phyloP scores from a whole-genome alignment of 2,329 filamentous ascomycete genomes.

The Trichoderma citrinoviride region DNA sequence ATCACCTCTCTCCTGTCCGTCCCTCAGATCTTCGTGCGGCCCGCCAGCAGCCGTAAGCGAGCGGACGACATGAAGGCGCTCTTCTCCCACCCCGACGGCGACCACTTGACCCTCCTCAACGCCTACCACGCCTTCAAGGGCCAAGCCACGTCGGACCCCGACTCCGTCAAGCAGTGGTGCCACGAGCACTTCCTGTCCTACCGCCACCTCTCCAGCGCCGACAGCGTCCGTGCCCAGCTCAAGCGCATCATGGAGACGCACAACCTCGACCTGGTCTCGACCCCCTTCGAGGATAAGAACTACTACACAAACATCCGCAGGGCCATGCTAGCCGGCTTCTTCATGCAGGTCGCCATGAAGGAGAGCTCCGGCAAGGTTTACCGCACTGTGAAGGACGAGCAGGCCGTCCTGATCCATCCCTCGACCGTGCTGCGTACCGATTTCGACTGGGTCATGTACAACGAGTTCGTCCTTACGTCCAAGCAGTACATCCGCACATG shows the following conservation, averaged over 20 bases:
- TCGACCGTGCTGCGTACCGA: slow-evolving; percentile 86
- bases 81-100: slow-evolving; percentile 89
- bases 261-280: slow-evolving; percentile 81
- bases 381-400: slow-evolving; percentile 93
- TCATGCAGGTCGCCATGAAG: slow-evolving; percentile 98
- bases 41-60: slow-evolving; percentile 78
- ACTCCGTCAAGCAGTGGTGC: slow-evolving; percentile 85
- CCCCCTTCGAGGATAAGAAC: slow-evolving; percentile 88
- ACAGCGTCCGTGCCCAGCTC: slow-evolving; percentile 89
- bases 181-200: slow-evolving; percentile 93
- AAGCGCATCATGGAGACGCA: slow-evolving; percentile 96
- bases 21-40: slow-evolving; percentile 88
- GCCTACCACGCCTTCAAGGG: slow-evolving; percentile 97
- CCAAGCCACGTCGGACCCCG: slow-evolving; percentile 54
- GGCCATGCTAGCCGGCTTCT: slow-evolving; percentile 90
- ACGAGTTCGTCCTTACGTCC: slow-evolving; percentile 95
- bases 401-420: slow-evolving; percentile 88
- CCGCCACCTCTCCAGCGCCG: slow-evolving; percentile 84
- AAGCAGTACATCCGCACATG: slow-evolving; percentile 98
- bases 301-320: slow-evolving; percentile 98
- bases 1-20: slow-evolving; percentile 92
- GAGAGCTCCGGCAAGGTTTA: slow-evolving; percentile 87
- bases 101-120: slow-evolving; percentile 94
- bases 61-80: slow-evolving; percentile 97
- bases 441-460: slow-evolving; percentile 96